Conservation (phyloP, 2,329 filamentous ascomycete genomes). For the Colletotrichum sp. region DNA sequence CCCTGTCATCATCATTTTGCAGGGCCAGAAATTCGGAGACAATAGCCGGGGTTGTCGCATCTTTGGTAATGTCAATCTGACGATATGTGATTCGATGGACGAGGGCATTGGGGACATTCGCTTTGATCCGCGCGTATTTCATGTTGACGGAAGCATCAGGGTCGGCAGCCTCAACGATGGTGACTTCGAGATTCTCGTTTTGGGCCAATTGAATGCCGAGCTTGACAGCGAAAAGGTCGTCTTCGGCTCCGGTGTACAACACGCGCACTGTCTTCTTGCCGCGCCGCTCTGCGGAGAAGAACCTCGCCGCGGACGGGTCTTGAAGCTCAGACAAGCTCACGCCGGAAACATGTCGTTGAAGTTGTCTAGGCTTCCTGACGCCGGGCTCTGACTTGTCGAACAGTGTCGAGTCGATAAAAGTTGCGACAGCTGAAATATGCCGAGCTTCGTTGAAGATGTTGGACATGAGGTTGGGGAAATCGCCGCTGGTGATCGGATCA, state of each 20-base stretch:
- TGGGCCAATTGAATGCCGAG: neutral
- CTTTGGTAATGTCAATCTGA: neutral
- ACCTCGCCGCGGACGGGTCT: neutral
- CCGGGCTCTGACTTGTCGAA: neutral
- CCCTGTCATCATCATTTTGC: neutral
- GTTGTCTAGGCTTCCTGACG: neutral
- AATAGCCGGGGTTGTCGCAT: neutral
- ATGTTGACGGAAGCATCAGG: neutral
- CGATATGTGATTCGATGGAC: neutral
- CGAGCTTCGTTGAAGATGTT: neutral
- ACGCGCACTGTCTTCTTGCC: neutral
- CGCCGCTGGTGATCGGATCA: neutral
- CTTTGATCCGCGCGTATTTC: neutral
- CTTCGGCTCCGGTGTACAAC: neutral
- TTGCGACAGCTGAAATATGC: neutral
- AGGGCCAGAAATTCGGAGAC: neutral
- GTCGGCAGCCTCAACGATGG: neutral
- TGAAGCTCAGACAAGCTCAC: neutral
- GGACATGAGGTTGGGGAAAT: neutral
- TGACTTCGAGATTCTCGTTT: neutral
- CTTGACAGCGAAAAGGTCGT: neutral
- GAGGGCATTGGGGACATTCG: neutral
- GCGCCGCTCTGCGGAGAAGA: neutral
- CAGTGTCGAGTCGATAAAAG: neutral
- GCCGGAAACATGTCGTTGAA: neutral